Percentiles rank a stretch among this genome's conserved stretches.
These are phyloP conservation scores for Anthoceros angustus DNA, from an alignment of 225 moss, liverwort and hornwort genomes.

Conservation along the genomic window DNA sequence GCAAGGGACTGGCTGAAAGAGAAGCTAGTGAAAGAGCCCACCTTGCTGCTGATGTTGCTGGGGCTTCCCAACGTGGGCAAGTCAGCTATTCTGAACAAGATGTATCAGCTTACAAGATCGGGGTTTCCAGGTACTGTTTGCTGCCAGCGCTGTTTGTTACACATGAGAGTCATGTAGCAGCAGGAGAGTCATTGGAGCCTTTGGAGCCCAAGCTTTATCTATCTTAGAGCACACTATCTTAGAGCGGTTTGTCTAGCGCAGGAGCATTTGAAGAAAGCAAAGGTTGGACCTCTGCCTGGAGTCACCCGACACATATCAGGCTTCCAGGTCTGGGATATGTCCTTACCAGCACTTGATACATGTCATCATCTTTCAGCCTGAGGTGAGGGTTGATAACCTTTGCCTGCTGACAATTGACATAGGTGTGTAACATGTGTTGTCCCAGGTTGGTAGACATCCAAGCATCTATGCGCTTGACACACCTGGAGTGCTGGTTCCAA, in stretches of 20 bases:
- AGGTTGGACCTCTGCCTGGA: slow-evolving; percentile 95
- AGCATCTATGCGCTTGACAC: slow-evolving; percentile 93
- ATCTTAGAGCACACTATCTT: not conserved
- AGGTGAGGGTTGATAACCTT: slow-evolving; percentile 3
- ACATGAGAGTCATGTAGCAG: too few species aligned
- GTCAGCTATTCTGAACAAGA: slow-evolving; percentile 78
- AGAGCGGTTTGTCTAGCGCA: slow-evolving; percentile 57
- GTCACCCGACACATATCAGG: slow-evolving; percentile 85
- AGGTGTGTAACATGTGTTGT: slow-evolving; percentile 7
- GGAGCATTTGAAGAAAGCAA: slow-evolving; percentile 87
- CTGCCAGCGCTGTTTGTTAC: too few species aligned
- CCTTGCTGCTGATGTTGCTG: slow-evolving; percentile 79
- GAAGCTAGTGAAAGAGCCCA: slow-evolving; percentile 69
- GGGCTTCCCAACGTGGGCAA: slow-evolving; percentile 97
- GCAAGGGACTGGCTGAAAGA: slow-evolving; percentile 47
- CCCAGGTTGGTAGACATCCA: slow-evolving; percentile 81
- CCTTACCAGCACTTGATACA: not conserved
- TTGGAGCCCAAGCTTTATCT: not conserved
- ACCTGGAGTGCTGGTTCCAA: slow-evolving; percentile 88
- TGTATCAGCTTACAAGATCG: slow-evolving; percentile 44
- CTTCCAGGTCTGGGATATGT: slow-evolving; percentile 47
- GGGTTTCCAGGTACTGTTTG: slow-evolving; percentile 35
- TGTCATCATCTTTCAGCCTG: not conserved
- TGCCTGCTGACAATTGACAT: not conserved
- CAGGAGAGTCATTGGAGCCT: too few species aligned